Percentiles rank a stretch among this genome's conserved stretches.
phyloP scores from a whole-genome alignment of 208 protist species.

The Strigomonas culicis region DNA sequence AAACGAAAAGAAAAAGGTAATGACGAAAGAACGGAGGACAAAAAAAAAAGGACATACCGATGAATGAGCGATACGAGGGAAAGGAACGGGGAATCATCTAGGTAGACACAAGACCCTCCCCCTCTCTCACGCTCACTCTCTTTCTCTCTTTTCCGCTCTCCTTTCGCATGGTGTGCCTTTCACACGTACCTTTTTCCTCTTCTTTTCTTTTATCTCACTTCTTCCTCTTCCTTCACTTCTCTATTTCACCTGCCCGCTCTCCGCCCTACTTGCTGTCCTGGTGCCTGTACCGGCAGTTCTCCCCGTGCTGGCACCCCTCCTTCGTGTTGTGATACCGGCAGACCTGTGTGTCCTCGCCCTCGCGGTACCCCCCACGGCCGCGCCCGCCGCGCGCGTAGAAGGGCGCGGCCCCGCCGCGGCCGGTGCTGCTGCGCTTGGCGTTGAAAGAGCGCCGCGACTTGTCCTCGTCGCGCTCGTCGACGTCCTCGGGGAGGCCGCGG shows the following conservation, averaged over 20 bases:
- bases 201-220: background rate
- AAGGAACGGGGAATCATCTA: background rate
- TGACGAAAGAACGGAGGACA: slow-evolving; percentile 2
- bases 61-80: background rate
- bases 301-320: slow-evolving; percentile 40
- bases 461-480: slow-evolving; percentile 22
- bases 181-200: background rate
- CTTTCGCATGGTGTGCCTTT: background rate
- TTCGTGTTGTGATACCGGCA: slow-evolving; percentile 32
- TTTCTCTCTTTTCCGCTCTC: background rate
- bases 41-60: background rate
- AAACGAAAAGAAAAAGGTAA: background rate
- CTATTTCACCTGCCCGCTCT: background rate
- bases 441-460: background rate
- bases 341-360: slow-evolving; percentile 10
- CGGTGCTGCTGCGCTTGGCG: background rate
- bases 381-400: slow-evolving; percentile 14
- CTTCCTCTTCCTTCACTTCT: background rate
- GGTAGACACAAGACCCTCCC: background rate
- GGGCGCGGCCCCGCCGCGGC: too few relatives aligned
- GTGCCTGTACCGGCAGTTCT: slow-evolving; percentile 37
- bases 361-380: slow-evolving; percentile 6
- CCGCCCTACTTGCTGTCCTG: slow-evolving; percentile 13
- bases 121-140: background rate
- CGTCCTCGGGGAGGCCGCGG: slow-evolving; percentile 12